phyloP scores from a whole-genome alignment of 805 yeast genomes.

The Candida railenensis region DNA sequence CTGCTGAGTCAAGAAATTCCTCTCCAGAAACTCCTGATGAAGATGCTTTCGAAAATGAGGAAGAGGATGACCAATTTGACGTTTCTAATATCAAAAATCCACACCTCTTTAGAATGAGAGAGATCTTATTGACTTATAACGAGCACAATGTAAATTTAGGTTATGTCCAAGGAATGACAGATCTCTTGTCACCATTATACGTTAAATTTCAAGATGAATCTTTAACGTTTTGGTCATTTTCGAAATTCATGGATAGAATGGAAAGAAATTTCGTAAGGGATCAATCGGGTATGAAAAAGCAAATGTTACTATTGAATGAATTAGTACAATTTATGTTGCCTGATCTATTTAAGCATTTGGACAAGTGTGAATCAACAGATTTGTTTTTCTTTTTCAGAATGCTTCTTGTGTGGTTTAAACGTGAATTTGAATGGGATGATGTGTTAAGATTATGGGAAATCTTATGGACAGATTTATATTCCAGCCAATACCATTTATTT shows the following conservation, averaged over 20 bases:
- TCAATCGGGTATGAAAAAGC: conserved; percentile 90
- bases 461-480: conserved; percentile 81
- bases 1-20: conserved; percentile 21
- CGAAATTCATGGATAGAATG: conserved; percentile 88
- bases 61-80: conserved; percentile 51
- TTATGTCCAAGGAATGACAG: conserved; percentile 98
- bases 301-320: conserved; percentile 80
- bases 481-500: conserved; percentile 86
- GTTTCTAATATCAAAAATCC: conserved; percentile 69
- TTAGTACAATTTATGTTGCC: conserved; percentile 91
- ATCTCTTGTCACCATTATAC: conserved; percentile 83
- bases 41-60: conserved; percentile 25
- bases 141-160: conserved; percentile 82
- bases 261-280: conserved; percentile 90
- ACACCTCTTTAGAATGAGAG: conserved; percentile 69
- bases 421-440: conserved; percentile 82
- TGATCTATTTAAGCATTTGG: conserved; percentile 74
- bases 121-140: conserved; percentile 82
- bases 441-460: conserved; percentile 88
- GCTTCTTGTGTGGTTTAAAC: conserved; percentile 92
- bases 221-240: conserved; percentile 85
- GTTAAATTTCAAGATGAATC: conserved; percentile 65
- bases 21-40: conserved; percentile 36
- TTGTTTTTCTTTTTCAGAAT: conserved; percentile 92
- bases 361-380: conserved; percentile 83